Conservation (phyloP, 1,139 yeast species). For the Debaryomyces sp. region DNA sequence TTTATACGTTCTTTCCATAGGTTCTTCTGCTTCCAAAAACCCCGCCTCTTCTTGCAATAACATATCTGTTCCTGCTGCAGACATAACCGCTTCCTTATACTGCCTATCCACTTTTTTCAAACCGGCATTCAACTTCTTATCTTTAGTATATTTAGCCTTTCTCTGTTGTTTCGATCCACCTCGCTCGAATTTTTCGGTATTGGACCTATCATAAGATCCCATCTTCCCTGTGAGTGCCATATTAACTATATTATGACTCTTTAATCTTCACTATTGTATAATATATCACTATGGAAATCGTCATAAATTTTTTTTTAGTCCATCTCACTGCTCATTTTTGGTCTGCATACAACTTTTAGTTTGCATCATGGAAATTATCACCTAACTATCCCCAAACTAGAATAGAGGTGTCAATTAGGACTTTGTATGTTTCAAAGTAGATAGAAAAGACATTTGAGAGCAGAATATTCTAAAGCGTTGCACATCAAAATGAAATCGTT, state of each 20-base stretch:
- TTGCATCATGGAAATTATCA: conserved; percentile 2
- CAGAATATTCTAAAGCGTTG: neutral
- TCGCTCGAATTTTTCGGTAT: conserved; percentile 21
- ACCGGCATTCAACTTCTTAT: conserved; percentile 64
- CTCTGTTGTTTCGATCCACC: conserved; percentile 17
- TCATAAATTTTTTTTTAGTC: conserved; percentile 8
- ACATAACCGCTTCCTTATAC: conserved; percentile 73
- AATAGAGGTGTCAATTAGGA: neutral
- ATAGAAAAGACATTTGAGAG: neutral
- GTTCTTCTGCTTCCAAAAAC: conserved; percentile 82
- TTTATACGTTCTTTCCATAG: conserved; percentile 86
- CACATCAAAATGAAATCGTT: conserved; percentile 1
- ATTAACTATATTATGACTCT: neutral
- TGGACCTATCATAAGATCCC: conserved; percentile 25
- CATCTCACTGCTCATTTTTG: conserved; percentile 1
- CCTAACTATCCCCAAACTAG: neutral
- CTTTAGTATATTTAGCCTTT: conserved; percentile 42
- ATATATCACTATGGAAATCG: neutral
- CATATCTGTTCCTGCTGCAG: conserved; percentile 87
- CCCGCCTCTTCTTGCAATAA: conserved; percentile 85
- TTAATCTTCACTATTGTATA: neutral
- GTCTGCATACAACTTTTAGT: neutral
- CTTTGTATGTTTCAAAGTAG: neutral
- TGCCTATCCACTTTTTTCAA: conserved; percentile 69
- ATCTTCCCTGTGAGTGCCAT: conserved; percentile 20